Evolutionary conservation across 192 early-diverging fungal species (phyloP).

Genomic region (Phycomyces blakesleeanus): DNA sequence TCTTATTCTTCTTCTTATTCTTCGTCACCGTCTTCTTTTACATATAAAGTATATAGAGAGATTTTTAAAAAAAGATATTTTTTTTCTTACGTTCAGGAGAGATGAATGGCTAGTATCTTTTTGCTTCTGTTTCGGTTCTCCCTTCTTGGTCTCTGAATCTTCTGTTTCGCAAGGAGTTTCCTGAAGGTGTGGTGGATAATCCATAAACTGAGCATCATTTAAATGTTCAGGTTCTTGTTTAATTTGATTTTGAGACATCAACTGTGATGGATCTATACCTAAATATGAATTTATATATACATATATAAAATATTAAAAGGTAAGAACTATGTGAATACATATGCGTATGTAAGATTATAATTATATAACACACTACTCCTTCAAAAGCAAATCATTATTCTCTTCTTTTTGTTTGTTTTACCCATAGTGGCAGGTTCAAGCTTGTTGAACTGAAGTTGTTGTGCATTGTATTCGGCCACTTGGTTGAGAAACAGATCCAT

Average conservation of each 20-base stretch:
- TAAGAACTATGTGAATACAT: too few relatives aligned
- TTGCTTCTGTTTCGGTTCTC: conserved; percentile 10
- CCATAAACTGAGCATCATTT: background rate
- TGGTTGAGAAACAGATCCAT: conserved; percentile 31
- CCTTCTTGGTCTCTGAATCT: conserved; percentile 4
- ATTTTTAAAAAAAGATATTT: too few relatives aligned
- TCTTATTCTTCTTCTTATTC: too few relatives aligned
- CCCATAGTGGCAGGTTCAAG: background rate
- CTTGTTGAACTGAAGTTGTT: conserved; percentile 17
- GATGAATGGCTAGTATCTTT: conserved; percentile 15
- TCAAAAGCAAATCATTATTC: too few relatives aligned
- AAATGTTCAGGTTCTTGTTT: conserved; percentile 2
- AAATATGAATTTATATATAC: too few relatives aligned
- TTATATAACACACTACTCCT: background rate
- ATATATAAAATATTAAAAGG: too few relatives aligned
- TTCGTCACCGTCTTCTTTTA: too few relatives aligned
- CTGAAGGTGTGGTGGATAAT: background rate
- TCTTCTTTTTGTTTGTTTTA: background rate
- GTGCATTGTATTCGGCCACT: conserved; percentile 26
- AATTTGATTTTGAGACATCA: background rate
- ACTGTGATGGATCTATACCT: conserved; percentile 15
- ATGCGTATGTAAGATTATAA: background rate
- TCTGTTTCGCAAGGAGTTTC: background rate
- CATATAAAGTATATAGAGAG: background rate
- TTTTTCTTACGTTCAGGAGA: conserved; percentile 11